These are phyloP conservation scores for Bonia amplexicaulis DNA, from an alignment of 176 grass and related monocot genomes.

Conservation along the genomic window DNA sequence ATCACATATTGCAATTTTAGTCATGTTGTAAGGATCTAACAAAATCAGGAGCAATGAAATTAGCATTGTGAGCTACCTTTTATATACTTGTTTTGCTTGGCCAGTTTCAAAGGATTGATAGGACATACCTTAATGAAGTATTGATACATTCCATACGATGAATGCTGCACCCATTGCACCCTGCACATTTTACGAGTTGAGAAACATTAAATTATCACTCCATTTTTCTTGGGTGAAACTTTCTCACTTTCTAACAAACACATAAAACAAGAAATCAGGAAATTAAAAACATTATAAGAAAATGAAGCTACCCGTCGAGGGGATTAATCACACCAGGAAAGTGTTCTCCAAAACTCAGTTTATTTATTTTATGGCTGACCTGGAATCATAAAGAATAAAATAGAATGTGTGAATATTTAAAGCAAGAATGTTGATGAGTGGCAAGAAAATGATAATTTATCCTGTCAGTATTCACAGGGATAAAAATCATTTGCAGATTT, in stretches of 20 bases:
- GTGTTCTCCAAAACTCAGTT: slow-evolving; percentile 76
- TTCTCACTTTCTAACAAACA: background rate
- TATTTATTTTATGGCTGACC: slow-evolving; percentile 94
- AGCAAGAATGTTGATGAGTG: background rate
- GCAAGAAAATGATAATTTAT: background rate
- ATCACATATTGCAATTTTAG: background rate
- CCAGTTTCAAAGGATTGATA: background rate
- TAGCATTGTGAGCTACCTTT: background rate
- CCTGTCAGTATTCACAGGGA: background rate
- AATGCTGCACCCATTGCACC: slow-evolving; percentile 68
- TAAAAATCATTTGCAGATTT: slow-evolving; percentile 31
- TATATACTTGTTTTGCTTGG: background rate
- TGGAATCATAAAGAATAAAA: slow-evolving; percentile 33
- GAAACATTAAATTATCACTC: slow-evolving; percentile 12
- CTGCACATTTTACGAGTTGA: slow-evolving; percentile 44
- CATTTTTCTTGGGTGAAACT: background rate
- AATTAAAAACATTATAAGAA: slow-evolving; percentile 24
- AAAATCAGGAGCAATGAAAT: slow-evolving; percentile 16
- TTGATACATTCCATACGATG: slow-evolving; percentile 93
- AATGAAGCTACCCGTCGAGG: slow-evolving; percentile 73
- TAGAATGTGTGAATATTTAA: slow-evolving; percentile 12
- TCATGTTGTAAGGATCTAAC: background rate
- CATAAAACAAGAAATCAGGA: background rate
- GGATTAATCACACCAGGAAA: slow-evolving; percentile 96
- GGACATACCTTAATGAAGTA: slow-evolving; percentile 91